Conservation (phyloP, 441 rosid genomes). For the Populus hybrid region DNA sequence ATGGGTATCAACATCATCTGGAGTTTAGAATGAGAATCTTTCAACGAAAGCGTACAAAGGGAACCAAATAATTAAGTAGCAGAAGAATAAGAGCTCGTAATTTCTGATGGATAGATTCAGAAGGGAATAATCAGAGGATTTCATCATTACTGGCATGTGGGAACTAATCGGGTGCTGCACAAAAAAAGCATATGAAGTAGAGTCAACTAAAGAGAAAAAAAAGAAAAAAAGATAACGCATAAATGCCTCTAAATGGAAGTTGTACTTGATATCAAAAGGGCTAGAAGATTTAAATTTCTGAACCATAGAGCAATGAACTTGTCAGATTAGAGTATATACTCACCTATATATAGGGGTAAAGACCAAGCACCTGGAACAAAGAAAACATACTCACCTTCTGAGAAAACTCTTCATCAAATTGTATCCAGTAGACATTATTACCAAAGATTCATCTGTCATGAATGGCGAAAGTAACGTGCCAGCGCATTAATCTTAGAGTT, state of each 20-base stretch:
- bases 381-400: constrained; percentile 52
- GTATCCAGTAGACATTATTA: constrained; percentile 85
- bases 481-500: not conserved
- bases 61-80: not conserved
- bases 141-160: not conserved
- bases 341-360: not conserved
- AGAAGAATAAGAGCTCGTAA: not conserved
- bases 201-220: not conserved
- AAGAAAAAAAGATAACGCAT: not conserved
- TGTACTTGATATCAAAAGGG: constrained; percentile 84
- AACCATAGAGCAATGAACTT: constrained; percentile 21
- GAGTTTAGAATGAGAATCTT: not conserved
- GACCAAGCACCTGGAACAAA: not conserved
- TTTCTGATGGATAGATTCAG: not conserved
- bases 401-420: constrained; percentile 75
- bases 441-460: constrained; percentile 38
- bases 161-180: not conserved
- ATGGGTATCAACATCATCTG: not conserved
- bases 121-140: not conserved
- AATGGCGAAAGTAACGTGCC: constrained; percentile 10
- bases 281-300: constrained; percentile 79
- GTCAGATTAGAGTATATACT: constrained; percentile 5
- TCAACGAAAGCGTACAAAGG: not conserved
- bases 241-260: constrained; percentile 90
- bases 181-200: not conserved